These are phyloP conservation scores for Silybum marianum DNA, from an alignment of 129 eudicot genomes.

Conservation along the genomic window DNA sequence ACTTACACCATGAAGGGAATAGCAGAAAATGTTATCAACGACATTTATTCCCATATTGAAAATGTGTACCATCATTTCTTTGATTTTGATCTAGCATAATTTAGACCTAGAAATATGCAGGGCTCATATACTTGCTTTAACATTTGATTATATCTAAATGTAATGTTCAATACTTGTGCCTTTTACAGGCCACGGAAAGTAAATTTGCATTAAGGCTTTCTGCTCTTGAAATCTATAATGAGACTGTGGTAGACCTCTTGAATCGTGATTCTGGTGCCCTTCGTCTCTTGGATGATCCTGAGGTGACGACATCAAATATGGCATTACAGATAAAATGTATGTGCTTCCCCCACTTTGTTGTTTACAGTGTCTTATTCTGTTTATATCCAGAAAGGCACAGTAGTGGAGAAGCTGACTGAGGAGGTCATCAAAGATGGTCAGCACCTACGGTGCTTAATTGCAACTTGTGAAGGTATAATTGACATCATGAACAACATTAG, in stretches of 20 bases:
- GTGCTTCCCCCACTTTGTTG: neutral
- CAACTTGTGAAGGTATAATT: constrained; percentile 88
- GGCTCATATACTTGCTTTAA: neutral
- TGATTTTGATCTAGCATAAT: too few relatives aligned
- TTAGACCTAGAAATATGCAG: neutral
- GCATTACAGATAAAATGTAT: neutral
- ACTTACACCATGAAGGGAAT: constrained; percentile 97
- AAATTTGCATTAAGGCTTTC: constrained; percentile 72
- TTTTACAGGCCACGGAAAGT: constrained; percentile 67
- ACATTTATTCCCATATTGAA: constrained; percentile 78
- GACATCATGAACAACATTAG: neutral
- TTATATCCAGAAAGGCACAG: constrained; percentile 82
- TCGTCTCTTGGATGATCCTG: constrained; percentile 97
- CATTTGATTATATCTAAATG: neutral
- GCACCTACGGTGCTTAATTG: constrained; percentile 74
- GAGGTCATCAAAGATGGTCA: constrained; percentile 66
- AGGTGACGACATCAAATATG: constrained; percentile 40
- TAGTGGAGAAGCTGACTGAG: constrained; percentile 87
- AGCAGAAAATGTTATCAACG: constrained; percentile 70
- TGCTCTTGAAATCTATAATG: constrained; percentile 93
- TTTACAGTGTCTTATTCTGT: constrained; percentile 14
- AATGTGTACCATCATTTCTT: constrained; percentile 37
- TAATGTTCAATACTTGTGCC: constrained; percentile 6
- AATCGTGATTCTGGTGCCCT: constrained; percentile 83
- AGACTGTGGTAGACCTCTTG: constrained; percentile 83